Evolutionary conservation across 257 asterid species (phyloP), one percentile per base, ranked within the genome.

Genomic region (Ilex aquifolium): DNA sequence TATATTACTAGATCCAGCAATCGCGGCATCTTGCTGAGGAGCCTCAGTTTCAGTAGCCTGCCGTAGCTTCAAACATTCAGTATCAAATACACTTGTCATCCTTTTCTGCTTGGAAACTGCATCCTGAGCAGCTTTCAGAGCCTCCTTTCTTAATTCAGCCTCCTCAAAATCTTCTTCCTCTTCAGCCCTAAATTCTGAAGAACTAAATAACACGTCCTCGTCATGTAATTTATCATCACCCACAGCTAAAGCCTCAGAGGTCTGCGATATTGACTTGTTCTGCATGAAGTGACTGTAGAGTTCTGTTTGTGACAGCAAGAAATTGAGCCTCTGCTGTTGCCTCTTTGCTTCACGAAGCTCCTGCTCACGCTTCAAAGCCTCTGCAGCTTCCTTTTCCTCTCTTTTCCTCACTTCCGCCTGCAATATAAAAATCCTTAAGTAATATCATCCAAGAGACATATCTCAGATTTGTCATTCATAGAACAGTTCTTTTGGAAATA

Each of bases 261-360:
- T 65, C 71, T 87, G 92, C 54, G 87, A 70, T 69, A 87, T 63
- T 54, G 85, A 61, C 74, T 90, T 93, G 72, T 93, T 90, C 77
- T 90, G 99, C 99, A 93, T 93, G 85, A 93, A 93, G 72, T 93
- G 99, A 74, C 97, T 93, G 81, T 93, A 93, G 65, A 93, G 91
- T 75, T 93, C 99, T 61, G 99, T 93, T 73, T 93, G 99, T 69
- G 99, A 90, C 69, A 93, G 76, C 74, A 93, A 82, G 76, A 93
- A 93, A 63, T 93, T 93, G 68, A 93, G 99, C 79, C 99, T 83
- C 65, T 93, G 99, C 68, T 90, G 96, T 71, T 93, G 99, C 87
- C 99, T 77, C 85, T 77, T 87, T 62, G 96, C 99, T 83, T 93
- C 99, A 70, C 99, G 97, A 66, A 90, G 95, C 67, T 93, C 99